Evolutionary conservation across 441 rosid genomes (phyloP).

Genomic region (Adansonia madagascariensis): DNA sequence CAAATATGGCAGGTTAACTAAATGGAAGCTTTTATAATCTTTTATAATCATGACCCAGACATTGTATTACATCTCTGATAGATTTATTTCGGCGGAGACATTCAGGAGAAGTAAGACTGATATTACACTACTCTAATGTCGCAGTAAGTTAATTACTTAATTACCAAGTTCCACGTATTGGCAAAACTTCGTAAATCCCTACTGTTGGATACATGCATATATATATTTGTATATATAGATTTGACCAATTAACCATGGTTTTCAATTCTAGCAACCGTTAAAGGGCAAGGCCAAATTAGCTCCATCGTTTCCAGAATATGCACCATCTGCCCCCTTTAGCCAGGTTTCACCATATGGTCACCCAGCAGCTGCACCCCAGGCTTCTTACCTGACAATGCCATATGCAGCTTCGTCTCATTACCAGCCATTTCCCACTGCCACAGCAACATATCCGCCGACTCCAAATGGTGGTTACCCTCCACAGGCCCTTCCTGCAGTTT

Average conservation of each 20-base stretch:
- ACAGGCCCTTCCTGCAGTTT: conserved; percentile 11
- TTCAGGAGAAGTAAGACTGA: conserved; percentile 53
- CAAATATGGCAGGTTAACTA: conserved; percentile 44
- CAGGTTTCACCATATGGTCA: conserved; percentile 23
- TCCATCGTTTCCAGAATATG: conserved; percentile 29
- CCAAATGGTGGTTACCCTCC: conserved; percentile 33
- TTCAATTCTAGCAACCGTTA: conserved; percentile 8
- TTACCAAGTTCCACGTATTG: not conserved
- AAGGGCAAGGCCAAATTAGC: conserved; percentile 19
- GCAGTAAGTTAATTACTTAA: conserved; percentile 7
- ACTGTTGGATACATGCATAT: not conserved
- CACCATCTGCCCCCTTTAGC: conserved; percentile 15
- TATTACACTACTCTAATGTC: conserved; percentile 37
- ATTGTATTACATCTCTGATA: not conserved
- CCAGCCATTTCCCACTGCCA: conserved; percentile 23
- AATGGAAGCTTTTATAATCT: not conserved
- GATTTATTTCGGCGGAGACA: conserved; percentile 35
- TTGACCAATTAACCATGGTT: not conserved
- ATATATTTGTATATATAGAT: not conserved
- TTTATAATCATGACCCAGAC: not conserved
- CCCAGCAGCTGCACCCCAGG: conserved; percentile 15
- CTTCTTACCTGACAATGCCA: conserved; percentile 28
- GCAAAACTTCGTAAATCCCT: not conserved
- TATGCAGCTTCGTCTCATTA: conserved; percentile 10
- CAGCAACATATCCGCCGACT: conserved; percentile 28